phyloP scores from a whole-genome alignment of 768 basidiomycete species.

The Lentinula boryana region DNA sequence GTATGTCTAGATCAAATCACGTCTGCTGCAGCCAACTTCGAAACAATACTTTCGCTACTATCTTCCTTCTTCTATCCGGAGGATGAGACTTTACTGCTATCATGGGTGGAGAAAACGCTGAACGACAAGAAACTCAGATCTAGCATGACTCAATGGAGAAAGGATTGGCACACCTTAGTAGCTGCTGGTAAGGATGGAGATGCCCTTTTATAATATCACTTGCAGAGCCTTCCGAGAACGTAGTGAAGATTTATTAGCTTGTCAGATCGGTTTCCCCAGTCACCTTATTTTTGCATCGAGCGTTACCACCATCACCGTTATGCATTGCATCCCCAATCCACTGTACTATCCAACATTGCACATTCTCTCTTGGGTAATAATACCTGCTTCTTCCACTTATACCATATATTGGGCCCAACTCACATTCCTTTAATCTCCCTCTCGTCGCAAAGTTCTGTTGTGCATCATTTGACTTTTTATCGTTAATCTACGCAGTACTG shows the following conservation, averaged over 20 bases:
- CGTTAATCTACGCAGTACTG: neutral
- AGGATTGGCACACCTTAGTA: constrained; percentile 73
- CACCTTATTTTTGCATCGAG: neutral
- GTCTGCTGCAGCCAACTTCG: constrained; percentile 74
- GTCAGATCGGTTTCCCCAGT: too few relatives aligned
- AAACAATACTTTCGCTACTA: constrained; percentile 84
- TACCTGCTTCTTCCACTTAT: neutral
- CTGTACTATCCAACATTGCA: neutral
- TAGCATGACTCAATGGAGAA: constrained; percentile 71
- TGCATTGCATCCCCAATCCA: neutral
- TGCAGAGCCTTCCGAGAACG: neutral
- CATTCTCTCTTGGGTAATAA: neutral
- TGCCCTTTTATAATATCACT: constrained; percentile 44
- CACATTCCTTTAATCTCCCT: neutral
- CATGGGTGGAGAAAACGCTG: constrained; percentile 69
- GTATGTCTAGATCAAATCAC: constrained; percentile 71
- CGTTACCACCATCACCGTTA: neutral
- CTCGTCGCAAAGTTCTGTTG: neutral
- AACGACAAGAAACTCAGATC: constrained; percentile 59
- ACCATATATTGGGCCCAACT: neutral
- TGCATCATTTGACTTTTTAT: neutral
- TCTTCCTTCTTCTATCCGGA: constrained; percentile 95
- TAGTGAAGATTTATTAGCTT: neutral
- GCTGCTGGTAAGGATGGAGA: constrained; percentile 53
- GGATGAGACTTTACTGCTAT: constrained; percentile 75